These are phyloP conservation scores for Staphylotrichum longicolle DNA, from an alignment of 495 filamentous ascomycete genomes.

Conservation along the genomic window DNA sequence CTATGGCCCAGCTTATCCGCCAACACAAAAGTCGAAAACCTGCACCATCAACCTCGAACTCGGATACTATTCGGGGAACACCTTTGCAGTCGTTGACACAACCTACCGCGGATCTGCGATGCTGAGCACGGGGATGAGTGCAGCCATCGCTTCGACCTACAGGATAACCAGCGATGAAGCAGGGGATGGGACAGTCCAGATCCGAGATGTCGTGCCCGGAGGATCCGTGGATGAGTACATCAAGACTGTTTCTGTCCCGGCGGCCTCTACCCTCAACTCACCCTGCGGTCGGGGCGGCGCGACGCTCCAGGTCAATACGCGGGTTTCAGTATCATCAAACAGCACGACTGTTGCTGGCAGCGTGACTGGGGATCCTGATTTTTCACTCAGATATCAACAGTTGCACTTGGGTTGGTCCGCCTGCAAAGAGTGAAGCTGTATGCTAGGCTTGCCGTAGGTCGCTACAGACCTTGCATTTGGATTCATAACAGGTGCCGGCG, in stretches of 20 bases:
- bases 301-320: background rate
- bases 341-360: background rate
- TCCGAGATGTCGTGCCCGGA: background rate
- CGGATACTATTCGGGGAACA: background rate
- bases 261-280: background rate
- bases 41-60: background rate
- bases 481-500: too few relatives aligned
- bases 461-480: too few relatives aligned
- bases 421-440: background rate
- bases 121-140: background rate
- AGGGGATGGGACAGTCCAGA: background rate
- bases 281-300: background rate
- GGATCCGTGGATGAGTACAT: background rate
- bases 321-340: background rate
- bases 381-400: background rate
- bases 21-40: background rate
- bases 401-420: background rate
- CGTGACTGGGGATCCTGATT: background rate
- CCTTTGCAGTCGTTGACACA: background rate
- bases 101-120: constrained; percentile 1
- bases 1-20: background rate
- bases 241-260: background rate
- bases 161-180: background rate
- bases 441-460: too few relatives aligned
- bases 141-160: background rate